phyloP scores from a whole-genome alignment of 192 early-diverging fungal species.

The Chytriomyces hyalinus region DNA sequence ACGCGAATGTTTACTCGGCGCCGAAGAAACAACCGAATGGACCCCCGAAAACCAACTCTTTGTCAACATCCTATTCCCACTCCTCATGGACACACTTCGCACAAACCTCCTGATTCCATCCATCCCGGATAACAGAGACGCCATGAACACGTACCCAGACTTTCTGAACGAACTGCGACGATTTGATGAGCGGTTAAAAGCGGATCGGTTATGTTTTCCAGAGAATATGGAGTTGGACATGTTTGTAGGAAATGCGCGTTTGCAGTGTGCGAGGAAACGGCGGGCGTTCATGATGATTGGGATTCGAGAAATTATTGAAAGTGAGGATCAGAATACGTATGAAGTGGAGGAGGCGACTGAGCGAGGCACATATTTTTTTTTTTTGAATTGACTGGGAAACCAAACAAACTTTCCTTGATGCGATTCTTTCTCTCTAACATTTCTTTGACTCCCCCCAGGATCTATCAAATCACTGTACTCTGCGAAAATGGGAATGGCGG shows the following conservation, averaged over 20 bases:
- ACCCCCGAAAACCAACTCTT: slow-evolving; percentile 31
- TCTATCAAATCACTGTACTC: slow-evolving; percentile 18
- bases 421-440: neutral
- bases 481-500: slow-evolving; percentile 17
- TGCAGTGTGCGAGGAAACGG: slow-evolving; percentile 26
- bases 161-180: slow-evolving; percentile 5
- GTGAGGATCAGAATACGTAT: slow-evolving; percentile 48
- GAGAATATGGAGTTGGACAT: slow-evolving; percentile 10
- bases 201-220: slow-evolving; percentile 4
- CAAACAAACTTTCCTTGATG: neutral
- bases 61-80: slow-evolving; percentile 10
- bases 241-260: slow-evolving; percentile 12
- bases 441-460: slow-evolving; percentile 11
- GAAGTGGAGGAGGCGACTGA: slow-evolving; percentile 45
- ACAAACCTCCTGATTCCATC: neutral
- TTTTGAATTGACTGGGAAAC: neutral
- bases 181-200: slow-evolving; percentile 14
- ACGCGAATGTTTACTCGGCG: slow-evolving; percentile 18
- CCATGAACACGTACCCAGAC: slow-evolving; percentile 8
- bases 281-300: slow-evolving; percentile 32
- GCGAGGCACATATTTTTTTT: slow-evolving; percentile 17
- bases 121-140: slow-evolving; percentile 25
- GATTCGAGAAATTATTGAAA: slow-evolving; percentile 44
- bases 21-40: slow-evolving; percentile 13
- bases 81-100: neutral